A percentile compares a stretch with the other conserved stretches of the same genome.
Evolutionary conservation across 768 basidiomycete genomes (phyloP).

Genomic region (Trametes cinnabarina): DNA sequence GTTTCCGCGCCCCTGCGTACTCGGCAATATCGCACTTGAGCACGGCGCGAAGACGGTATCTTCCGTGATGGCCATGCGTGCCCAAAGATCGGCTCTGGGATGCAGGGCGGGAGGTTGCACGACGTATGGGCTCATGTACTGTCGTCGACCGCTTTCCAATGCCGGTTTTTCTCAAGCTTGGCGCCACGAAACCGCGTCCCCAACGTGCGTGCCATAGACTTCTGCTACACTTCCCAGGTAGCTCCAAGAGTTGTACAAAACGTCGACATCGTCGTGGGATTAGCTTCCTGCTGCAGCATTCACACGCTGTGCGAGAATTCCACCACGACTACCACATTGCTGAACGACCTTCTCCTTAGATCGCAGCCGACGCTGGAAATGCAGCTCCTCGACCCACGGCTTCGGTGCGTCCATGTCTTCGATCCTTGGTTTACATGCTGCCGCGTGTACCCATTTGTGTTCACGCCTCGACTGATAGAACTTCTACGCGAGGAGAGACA

Average conservation of each 20-base stretch:
- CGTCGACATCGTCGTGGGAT: not conserved
- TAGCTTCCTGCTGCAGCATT: not conserved
- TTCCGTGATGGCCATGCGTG: too few species aligned
- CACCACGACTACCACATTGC: not conserved
- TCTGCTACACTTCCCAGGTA: not conserved
- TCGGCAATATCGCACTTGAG: too few species aligned
- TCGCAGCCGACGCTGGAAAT: not conserved
- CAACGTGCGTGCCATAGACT: not conserved
- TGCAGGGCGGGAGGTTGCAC: slow-evolving; percentile 2
- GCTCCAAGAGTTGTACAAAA: not conserved
- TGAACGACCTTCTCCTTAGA: not conserved
- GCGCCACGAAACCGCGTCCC: slow-evolving; percentile 7
- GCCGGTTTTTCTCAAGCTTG: not conserved
- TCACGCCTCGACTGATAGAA: not conserved
- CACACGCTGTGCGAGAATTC: not conserved
- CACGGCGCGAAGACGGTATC: too few species aligned
- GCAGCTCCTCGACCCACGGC: not conserved
- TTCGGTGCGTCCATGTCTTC: not conserved
- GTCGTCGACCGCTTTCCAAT: not conserved
- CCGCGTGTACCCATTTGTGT: not conserved
- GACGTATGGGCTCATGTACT: not conserved
- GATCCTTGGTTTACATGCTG: slow-evolving; percentile 1
- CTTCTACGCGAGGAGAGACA: not conserved
- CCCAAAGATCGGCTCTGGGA: too few species aligned
- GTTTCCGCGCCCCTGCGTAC: too few species aligned